phyloP scores from a whole-genome alignment of 345 rosid genomes.

The Bruguiera sexangula region DNA sequence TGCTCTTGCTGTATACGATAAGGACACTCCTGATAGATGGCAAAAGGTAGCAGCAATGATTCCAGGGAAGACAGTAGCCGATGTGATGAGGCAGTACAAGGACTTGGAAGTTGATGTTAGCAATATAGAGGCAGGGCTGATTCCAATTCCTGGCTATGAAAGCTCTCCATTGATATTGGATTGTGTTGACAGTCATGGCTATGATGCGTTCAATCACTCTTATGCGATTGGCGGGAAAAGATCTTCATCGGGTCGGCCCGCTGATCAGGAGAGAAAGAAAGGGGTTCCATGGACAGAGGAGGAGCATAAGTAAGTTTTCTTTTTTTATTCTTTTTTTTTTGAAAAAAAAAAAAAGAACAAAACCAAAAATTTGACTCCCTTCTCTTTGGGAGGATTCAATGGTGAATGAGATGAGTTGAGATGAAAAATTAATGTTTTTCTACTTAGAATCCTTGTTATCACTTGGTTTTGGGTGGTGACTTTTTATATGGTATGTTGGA shows the following conservation, averaged over 20 bases:
- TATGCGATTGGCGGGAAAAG: slow-evolving; percentile 62
- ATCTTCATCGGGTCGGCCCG: slow-evolving; percentile 45
- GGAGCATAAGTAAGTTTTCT: slow-evolving; percentile 32
- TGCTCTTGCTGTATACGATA: slow-evolving; percentile 18
- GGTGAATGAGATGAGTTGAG: no score
- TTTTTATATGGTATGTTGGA: not conserved
- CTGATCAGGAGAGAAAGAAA: slow-evolving; percentile 33
- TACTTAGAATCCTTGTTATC: no score
- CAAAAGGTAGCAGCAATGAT: slow-evolving; percentile 31
- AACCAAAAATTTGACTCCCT: no score
- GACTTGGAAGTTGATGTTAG: slow-evolving; percentile 30
- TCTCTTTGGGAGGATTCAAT: no score
- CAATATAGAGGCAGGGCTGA: slow-evolving; percentile 34
- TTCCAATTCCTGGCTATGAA: slow-evolving; percentile 30
- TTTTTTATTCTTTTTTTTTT: not conserved
- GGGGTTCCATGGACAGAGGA: slow-evolving; percentile 39
- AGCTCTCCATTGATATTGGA: slow-evolving; percentile 56
- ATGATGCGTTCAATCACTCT: slow-evolving; percentile 49
- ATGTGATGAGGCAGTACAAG: slow-evolving; percentile 29
- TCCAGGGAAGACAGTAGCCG: slow-evolving; percentile 36
- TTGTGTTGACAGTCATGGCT: slow-evolving; percentile 39
- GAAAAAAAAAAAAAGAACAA: no score
- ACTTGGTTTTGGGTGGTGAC: not conserved
- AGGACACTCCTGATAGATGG: slow-evolving; percentile 32
- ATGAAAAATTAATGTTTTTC: no score